Conservation (phyloP, 768 basidiomycete genomes). For the Boletus vermiculosoides region DNA sequence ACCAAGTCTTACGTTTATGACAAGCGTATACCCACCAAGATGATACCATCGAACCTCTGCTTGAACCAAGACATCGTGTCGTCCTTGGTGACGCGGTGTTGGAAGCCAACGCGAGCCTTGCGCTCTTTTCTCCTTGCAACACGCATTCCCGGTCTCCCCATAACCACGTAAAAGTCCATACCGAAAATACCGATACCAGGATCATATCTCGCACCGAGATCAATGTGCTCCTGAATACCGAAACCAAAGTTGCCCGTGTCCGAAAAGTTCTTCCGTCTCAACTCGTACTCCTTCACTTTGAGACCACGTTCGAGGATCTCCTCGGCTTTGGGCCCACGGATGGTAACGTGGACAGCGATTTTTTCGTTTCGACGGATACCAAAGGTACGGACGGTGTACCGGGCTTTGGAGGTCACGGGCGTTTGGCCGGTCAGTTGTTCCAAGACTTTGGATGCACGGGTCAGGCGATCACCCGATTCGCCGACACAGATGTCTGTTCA, state of each 20-base stretch:
- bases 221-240: conserved; percentile 99
- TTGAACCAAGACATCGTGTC: conserved; percentile 99
- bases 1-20: neutral
- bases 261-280: conserved; percentile 95
- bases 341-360: conserved; percentile 98
- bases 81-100: conserved; percentile 92
- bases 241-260: conserved; percentile 99
- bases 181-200: conserved; percentile 99
- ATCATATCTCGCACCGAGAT: conserved; percentile 97
- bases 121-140: conserved; percentile 89
- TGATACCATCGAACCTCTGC: conserved; percentile 98
- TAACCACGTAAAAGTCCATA: conserved; percentile 98
- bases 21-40: conserved; percentile 62
- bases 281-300: conserved; percentile 99
- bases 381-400: conserved; percentile 99
- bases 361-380: conserved; percentile 99
- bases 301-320: conserved; percentile 98
- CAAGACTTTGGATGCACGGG: conserved; percentile 97
- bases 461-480: conserved; percentile 98
- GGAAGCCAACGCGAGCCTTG: conserved; percentile 82
- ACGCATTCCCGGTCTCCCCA: conserved; percentile 93
- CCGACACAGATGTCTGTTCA: conserved; percentile 95
- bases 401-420: conserved; percentile 98
- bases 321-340: conserved; percentile 99
- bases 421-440: conserved; percentile 99